Evolutionary conservation across 2,329 filamentous ascomycete species (phyloP).

Genomic region (Helotiales sp.): DNA sequence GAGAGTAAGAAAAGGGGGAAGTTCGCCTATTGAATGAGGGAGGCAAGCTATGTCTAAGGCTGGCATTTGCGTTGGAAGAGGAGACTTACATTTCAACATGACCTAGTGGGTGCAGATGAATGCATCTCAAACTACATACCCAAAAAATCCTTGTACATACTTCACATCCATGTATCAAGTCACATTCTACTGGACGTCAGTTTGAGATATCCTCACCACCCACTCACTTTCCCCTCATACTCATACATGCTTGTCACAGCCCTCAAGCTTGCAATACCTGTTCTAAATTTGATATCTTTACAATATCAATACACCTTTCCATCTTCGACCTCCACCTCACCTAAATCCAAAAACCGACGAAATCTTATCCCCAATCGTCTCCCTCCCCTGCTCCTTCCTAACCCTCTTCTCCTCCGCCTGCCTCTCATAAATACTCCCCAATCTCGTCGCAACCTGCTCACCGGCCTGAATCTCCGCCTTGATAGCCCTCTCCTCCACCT

Average conservation of each 20-base stretch:
- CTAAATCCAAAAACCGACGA: slow-evolving; percentile 39
- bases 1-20: not conserved
- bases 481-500: slow-evolving; percentile 67
- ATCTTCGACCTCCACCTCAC: slow-evolving; percentile 15
- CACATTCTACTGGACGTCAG: not conserved
- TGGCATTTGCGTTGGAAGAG: not conserved
- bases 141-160: slow-evolving; percentile 11
- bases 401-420: slow-evolving; percentile 59
- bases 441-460: slow-evolving; percentile 60
- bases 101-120: not conserved
- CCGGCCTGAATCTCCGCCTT: slow-evolving; percentile 66
- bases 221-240: not conserved
- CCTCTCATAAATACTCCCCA: slow-evolving; percentile 61
- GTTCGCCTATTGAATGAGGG: not conserved
- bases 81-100: slow-evolving; percentile 6
- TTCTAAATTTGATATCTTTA: not conserved
- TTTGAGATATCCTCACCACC: not conserved
- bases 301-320: not conserved
- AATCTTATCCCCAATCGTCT: slow-evolving; percentile 50
- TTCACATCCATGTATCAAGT: not conserved
- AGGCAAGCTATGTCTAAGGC: not conserved
- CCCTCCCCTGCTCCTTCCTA: slow-evolving; percentile 59
- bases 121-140: not conserved
- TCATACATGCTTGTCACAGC: not conserved
- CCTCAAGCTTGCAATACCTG: not conserved